Conservation (phyloP, 345 rosid species). For the Isatis tinctoria region DNA sequence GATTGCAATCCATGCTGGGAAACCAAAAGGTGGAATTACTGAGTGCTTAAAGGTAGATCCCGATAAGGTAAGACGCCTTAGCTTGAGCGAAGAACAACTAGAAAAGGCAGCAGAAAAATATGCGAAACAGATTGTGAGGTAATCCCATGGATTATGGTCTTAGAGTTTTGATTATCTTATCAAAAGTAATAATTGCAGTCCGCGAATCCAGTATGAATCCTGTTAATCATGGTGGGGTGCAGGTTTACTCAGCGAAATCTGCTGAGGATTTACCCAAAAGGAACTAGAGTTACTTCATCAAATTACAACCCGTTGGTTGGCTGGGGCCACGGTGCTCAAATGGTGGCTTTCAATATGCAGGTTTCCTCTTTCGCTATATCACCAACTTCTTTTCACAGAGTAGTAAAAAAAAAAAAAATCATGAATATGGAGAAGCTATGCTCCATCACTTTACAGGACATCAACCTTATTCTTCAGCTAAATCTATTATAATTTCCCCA, state of each 20-base stretch:
- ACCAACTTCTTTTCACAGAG: background rate
- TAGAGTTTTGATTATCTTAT: background rate
- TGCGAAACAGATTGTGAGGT: slow-evolving; percentile 46
- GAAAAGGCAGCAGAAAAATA: slow-evolving; percentile 41
- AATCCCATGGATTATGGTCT: background rate
- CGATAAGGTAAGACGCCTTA: slow-evolving; percentile 49
- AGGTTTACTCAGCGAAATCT: slow-evolving; percentile 69
- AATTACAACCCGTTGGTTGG: slow-evolving; percentile 70
- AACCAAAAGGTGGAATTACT: slow-evolving; percentile 44
- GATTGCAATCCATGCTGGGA: slow-evolving; percentile 48
- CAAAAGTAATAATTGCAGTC: background rate
- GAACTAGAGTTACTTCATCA: slow-evolving; percentile 59
- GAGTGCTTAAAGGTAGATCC: slow-evolving; percentile 50
- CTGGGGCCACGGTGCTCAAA: slow-evolving; percentile 88
- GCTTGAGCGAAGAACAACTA: slow-evolving; percentile 53
- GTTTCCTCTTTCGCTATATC: slow-evolving; percentile 28
- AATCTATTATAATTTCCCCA: background rate
- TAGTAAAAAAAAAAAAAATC: background rate
- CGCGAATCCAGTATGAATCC: background rate
- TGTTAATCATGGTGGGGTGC: background rate
- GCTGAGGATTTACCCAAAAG: slow-evolving; percentile 70
- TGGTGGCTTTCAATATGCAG: slow-evolving; percentile 95
- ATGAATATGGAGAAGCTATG: slow-evolving; percentile 2
- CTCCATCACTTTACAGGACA: background rate
- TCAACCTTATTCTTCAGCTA: background rate